Evolutionary conservation across 139 green algal species (phyloP), one percentile per base, ranked within the genome.

Genomic region (Tetradesmus obliquus): DNA sequence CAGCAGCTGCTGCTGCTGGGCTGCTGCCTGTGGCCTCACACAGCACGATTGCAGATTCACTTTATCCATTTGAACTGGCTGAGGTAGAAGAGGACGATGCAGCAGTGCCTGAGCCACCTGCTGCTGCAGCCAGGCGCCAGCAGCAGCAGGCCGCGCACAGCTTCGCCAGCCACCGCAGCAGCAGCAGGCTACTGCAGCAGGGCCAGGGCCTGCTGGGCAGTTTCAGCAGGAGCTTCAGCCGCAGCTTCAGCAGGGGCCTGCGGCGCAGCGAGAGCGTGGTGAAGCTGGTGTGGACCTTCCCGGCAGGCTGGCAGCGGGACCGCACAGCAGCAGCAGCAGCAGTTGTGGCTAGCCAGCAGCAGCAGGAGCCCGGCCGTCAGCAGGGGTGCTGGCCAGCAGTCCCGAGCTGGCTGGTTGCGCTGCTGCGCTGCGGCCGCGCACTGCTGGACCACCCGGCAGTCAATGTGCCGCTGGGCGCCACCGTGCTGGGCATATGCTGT

Each of bases 161-260:
- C 87, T 91, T 86, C 60, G 87, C 87, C 22, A 86, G 76, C 51
- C 87, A 91, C n/a, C 87, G 51, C 87, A 91, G 87, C 76, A 84
- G 87, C 76, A 91, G 72, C 55, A 32, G 55, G n/a, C 87, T 91
- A 22, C 76, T 91, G 76, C 74, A 86, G 76, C 72, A 86, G 10
- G 82, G 87, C 74, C 82, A 71, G 55, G 22, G 76, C 22, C 55
- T 91, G 76, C 17, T 85, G 22, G 87, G 87, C 54, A 91, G 87
- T n/a, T 91, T 91, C 76, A 86, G 62, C n/a, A 55, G 87, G 15
- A 91, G 74, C 87, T 86, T 91, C 55, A 51, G 74, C 2, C 72
- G 79, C 74, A 86, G 87, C 32, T 76, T 91, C 22, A 91, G 24
- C 76, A 71, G 87, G 22, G 55, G 87, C 12, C 54, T 91, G 87